Base-by-base conservation (phyloP, 2,329 filamentous ascomycete species). In the Pyrenochaeta sp. region DNA sequence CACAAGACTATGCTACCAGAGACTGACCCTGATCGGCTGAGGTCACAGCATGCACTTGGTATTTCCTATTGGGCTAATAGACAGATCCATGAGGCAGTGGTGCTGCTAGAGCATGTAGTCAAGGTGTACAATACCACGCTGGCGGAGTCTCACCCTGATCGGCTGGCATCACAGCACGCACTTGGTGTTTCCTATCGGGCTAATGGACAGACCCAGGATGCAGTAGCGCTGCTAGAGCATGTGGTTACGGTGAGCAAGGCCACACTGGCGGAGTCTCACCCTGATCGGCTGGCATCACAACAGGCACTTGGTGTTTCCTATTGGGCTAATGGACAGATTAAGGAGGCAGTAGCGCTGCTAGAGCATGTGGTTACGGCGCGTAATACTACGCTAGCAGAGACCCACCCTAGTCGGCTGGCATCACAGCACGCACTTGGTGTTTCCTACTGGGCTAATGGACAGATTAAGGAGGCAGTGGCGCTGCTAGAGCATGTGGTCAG, bases 341-440 rank as follows among this genome's bases (percentile, higher is more conserved):
- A 54, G 51, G 45, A 53, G 31, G 50, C 50, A 27, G 39, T 53
- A 31, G 37, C 17, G 14, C 35, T 56, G 20, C 44, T 54, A 12
- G 51, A 49, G 45, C 23, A 39, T 29, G 45, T 54, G 12, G 44
- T 40, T 29, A 30, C 27, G 23, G 23, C 9, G 4, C 23, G 23
- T 9, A 27, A 27, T 5, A 9, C 23, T 27, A 27, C 23, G 23
- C 23, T 27, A 9, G 9, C 23, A 9, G 23, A 27, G 23, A 9
- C 23, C 9, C 23, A 27, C 9, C 23, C 9, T 27, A 9, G 9
- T 27, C 23, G 23, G 9, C 23, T 36, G 17, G 33, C 33, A 3
- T 36, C 33, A 2, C n/a, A 36, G 6, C 33, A 36, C 33, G 12
- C 15, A 17, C 12, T 17, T 18, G 45, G 45, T 23, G 4, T 27